phyloP scores from a whole-genome alignment of 2,329 filamentous ascomycete species.

The Aaosphaeria arxii region DNA sequence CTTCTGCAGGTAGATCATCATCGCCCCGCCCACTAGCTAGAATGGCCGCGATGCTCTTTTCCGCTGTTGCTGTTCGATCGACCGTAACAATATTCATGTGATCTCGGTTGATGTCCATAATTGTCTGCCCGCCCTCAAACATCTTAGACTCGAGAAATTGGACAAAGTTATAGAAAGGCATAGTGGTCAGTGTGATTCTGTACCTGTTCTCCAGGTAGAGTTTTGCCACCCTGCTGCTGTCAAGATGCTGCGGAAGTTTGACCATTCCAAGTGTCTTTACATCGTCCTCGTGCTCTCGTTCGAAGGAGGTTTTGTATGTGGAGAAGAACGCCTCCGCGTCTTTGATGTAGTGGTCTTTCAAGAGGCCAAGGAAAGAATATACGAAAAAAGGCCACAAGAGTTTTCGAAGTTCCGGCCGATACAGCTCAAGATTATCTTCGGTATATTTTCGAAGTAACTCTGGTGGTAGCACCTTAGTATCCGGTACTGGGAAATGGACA shows the following conservation, averaged over 20 bases:
- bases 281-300: slow-evolving; percentile 76
- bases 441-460: slow-evolving; percentile 76
- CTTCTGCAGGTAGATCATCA: slow-evolving; percentile 59
- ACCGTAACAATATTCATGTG: slow-evolving; percentile 59
- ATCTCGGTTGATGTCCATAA: slow-evolving; percentile 69
- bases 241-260: slow-evolving; percentile 72
- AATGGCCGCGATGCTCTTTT: slow-evolving; percentile 60
- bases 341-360: slow-evolving; percentile 66
- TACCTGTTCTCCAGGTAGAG: slow-evolving; percentile 87
- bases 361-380: slow-evolving; percentile 82
- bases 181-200: slow-evolving; percentile 81
- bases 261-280: slow-evolving; percentile 72
- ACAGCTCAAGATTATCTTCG: slow-evolving; percentile 87
- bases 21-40: slow-evolving; percentile 54
- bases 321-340: slow-evolving; percentile 74
- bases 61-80: slow-evolving; percentile 53
- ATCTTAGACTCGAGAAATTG: slow-evolving; percentile 87
- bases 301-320: slow-evolving; percentile 66
- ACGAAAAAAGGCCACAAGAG: slow-evolving; percentile 92
- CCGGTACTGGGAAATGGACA: neutral
- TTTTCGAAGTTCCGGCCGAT: slow-evolving; percentile 84
- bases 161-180: slow-evolving; percentile 78
- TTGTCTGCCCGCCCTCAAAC: slow-evolving; percentile 73
- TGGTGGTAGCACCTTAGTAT: slow-evolving; percentile 13
- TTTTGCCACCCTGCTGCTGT: slow-evolving; percentile 73